phyloP scores from a whole-genome alignment of 1,284 basidiomycete species.

The Erythrobasidium hasegawianum region DNA sequence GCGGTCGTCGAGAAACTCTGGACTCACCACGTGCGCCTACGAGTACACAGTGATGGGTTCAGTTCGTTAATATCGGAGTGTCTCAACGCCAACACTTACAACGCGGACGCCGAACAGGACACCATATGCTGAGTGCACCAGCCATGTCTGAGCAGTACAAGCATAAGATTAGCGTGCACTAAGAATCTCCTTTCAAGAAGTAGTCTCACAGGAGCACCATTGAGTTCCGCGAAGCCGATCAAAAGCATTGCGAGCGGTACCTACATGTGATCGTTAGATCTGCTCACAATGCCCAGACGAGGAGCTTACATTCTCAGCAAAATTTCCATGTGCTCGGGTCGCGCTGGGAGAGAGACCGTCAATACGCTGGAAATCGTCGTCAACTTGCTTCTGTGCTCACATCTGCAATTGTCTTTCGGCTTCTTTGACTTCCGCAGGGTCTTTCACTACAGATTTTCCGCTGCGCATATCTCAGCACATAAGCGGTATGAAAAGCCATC shows the following conservation, averaged over 20 bases:
- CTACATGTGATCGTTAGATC: too few species aligned
- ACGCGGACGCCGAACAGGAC: background rate
- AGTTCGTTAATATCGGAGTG: background rate
- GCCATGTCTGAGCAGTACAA: background rate
- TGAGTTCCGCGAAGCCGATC: background rate
- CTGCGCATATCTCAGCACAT: background rate
- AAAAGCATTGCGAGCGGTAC: background rate
- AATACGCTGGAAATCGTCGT: background rate
- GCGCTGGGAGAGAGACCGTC: background rate
- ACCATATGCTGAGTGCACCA: background rate
- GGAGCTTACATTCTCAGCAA: conserved; percentile 7
- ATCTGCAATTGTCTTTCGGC: conserved; percentile 3
- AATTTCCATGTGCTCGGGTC: conserved; percentile 1
- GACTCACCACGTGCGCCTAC: conserved; percentile 1
- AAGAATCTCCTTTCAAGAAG: background rate
- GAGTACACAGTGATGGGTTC: background rate
- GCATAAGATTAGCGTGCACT: background rate
- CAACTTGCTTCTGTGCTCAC: background rate
- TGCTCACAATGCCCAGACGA: too few species aligned
- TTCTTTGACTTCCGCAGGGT: background rate
- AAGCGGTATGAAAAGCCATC: too few species aligned
- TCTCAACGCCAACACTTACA: background rate
- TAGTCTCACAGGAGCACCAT: background rate
- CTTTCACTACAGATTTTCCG: background rate
- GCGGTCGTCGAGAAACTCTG: background rate